Conservation (phyloP, 2,329 filamentous ascomycete genomes). For the Emericellopsis cladophorae region DNA sequence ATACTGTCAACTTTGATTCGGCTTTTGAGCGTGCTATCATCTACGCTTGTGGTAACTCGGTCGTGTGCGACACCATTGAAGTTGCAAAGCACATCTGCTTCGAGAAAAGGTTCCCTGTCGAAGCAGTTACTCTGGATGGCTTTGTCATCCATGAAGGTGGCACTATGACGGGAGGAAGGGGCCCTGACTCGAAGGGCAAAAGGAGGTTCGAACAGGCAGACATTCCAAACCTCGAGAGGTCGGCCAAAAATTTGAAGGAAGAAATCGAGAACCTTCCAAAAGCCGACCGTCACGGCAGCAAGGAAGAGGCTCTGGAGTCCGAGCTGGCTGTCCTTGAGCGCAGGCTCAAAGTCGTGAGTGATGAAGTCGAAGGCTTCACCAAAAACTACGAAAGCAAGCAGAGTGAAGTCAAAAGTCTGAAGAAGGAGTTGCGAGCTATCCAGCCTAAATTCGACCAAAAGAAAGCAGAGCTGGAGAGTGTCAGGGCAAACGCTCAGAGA, state of each 20-base stretch:
- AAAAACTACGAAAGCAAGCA: slow-evolving; percentile 77
- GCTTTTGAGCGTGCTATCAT: slow-evolving; percentile 83
- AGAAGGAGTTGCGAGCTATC: slow-evolving; percentile 61
- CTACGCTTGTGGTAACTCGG: slow-evolving; percentile 87
- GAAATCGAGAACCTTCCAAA: slow-evolving; percentile 74
- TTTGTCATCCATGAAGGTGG: slow-evolving; percentile 94
- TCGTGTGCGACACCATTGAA: slow-evolving; percentile 80
- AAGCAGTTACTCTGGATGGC: slow-evolving; percentile 90
- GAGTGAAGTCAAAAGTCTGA: slow-evolving; percentile 64
- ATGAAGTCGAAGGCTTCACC: slow-evolving; percentile 66
- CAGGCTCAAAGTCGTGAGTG: slow-evolving; percentile 55
- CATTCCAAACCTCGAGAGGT: slow-evolving; percentile 68
- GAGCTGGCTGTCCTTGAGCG: slow-evolving; percentile 73
- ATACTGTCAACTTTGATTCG: slow-evolving; percentile 88
- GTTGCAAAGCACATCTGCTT: slow-evolving; percentile 88
- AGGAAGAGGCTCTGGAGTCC: slow-evolving; percentile 70
- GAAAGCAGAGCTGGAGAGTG: slow-evolving; percentile 50
- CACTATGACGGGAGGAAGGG: slow-evolving; percentile 89
- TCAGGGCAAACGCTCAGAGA: slow-evolving; percentile 34
- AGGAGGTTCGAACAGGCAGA: slow-evolving; percentile 84
- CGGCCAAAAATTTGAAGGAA: slow-evolving; percentile 61
- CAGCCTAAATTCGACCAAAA: slow-evolving; percentile 70
- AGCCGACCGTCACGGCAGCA: slow-evolving; percentile 58
- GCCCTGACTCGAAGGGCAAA: slow-evolving; percentile 61
- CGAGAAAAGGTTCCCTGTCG: slow-evolving; percentile 71